These are phyloP conservation scores for Aquilaria sinensis DNA, from an alignment of 345 rosid genomes.

Conservation along the genomic window DNA sequence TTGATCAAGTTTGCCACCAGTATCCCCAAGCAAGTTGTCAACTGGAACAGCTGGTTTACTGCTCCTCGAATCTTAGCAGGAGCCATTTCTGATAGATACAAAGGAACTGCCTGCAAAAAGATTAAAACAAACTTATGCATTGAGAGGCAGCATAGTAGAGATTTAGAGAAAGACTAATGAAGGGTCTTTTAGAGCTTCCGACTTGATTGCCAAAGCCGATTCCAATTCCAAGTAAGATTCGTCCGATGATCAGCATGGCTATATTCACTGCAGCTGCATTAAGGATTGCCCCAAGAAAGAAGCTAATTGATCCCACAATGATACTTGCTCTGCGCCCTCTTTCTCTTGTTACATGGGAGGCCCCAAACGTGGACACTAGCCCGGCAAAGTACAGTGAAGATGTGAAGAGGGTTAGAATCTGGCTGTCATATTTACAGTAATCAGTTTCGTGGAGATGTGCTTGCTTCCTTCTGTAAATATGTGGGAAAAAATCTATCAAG, in stretches of 20 bases:
- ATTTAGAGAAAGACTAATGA: too few species aligned
- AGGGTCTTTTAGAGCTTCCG: not conserved
- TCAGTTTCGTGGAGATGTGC: slow-evolving; percentile 65
- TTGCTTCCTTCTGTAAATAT: slow-evolving; percentile 66
- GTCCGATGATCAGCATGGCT: slow-evolving; percentile 57
- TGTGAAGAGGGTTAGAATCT: slow-evolving; percentile 75
- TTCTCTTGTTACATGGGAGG: slow-evolving; percentile 60
- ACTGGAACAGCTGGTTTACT: slow-evolving; percentile 74
- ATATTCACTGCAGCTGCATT: slow-evolving; percentile 69
- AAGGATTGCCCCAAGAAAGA: slow-evolving; percentile 67
- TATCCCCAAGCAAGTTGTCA: slow-evolving; percentile 81
- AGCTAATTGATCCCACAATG: slow-evolving; percentile 62
- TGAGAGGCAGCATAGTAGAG: not conserved
- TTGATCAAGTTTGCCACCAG: slow-evolving; percentile 68
- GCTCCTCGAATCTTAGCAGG: slow-evolving; percentile 82
- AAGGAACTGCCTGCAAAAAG: slow-evolving; percentile 64
- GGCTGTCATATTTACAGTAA: slow-evolving; percentile 87
- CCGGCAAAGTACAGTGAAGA: slow-evolving; percentile 86
- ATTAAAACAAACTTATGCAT: not conserved
- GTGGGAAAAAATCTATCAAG: slow-evolving; percentile 69
- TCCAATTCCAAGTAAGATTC: slow-evolving; percentile 69
- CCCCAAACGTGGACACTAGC: slow-evolving; percentile 69
- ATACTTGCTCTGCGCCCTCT: slow-evolving; percentile 72
- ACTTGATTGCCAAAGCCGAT: slow-evolving; percentile 86
- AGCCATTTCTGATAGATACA: slow-evolving; percentile 91